phyloP scores from a whole-genome alignment of 1,284 basidiomycete species.

The Heliocybe sulcata region DNA sequence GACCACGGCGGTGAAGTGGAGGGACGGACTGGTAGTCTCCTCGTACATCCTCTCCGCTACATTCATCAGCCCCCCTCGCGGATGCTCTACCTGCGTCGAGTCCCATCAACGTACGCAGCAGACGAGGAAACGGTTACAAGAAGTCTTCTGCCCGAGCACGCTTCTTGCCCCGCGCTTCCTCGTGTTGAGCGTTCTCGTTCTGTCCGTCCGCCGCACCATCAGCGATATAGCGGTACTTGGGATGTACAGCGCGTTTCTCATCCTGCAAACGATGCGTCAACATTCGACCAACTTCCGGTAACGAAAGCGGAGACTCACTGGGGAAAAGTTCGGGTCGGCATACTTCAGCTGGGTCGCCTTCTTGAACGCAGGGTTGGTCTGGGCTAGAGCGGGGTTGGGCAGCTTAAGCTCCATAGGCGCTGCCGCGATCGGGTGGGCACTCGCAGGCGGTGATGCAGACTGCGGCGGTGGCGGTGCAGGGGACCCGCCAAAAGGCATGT shows the following conservation, averaged over 20 bases:
- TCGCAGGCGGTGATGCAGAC: conserved; percentile 14
- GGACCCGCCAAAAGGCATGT: neutral
- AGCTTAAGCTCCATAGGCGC: conserved; percentile 33
- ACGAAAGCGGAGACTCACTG: conserved; percentile 35
- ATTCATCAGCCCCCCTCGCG: neutral
- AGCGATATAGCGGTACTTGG: conserved; percentile 59
- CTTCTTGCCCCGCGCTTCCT: conserved; percentile 70
- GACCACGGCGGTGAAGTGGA: neutral
- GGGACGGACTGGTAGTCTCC: conserved; percentile 3
- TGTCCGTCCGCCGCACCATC: conserved; percentile 26
- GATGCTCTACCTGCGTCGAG: neutral
- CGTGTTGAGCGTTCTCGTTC: conserved; percentile 23
- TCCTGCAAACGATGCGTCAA: conserved; percentile 37
- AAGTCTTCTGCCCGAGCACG: conserved; percentile 75
- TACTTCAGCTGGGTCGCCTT: conserved; percentile 74
- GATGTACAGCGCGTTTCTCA: conserved; percentile 71
- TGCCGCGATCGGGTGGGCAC: conserved; percentile 1
- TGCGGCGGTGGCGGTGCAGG: neutral
- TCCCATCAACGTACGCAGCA: neutral
- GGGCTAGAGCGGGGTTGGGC: conserved; percentile 49
- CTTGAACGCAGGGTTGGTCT: conserved; percentile 69
- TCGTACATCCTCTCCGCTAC: neutral
- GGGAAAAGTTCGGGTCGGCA: conserved; percentile 68
- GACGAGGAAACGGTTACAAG: conserved; percentile 29
- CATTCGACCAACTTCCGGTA: neutral